phyloP scores from a whole-genome alignment of 2,329 filamentous ascomycete species.

The Cladosporium velox region DNA sequence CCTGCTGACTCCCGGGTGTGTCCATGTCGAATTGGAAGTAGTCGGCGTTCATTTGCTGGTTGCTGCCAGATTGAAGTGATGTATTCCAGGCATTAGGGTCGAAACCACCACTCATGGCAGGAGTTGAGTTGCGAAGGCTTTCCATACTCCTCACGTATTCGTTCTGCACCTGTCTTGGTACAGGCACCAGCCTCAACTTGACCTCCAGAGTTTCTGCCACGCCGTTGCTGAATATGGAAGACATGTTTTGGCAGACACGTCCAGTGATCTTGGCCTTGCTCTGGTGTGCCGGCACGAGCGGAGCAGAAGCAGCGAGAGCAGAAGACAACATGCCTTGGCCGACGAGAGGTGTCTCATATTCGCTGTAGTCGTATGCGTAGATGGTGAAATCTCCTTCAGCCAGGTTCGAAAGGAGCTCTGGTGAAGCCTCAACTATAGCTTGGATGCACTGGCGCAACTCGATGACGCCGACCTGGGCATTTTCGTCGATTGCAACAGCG shows the following conservation, averaged over 20 bases:
- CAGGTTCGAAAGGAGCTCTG: constrained; percentile 75
- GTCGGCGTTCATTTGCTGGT: constrained; percentile 41
- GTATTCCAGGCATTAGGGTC: constrained; percentile 77
- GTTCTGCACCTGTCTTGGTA: constrained; percentile 64
- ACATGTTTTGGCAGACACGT: constrained; percentile 80
- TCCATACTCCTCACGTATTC: constrained; percentile 64
- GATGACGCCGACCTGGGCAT: constrained; percentile 78
- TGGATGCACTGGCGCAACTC: constrained; percentile 85
- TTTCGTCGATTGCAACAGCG: constrained; percentile 77
- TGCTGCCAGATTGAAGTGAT: constrained; percentile 59
- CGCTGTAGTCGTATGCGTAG: constrained; percentile 95
- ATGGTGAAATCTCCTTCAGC: constrained; percentile 83
- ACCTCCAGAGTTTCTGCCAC: constrained; percentile 89
- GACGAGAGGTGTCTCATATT: constrained; percentile 88
- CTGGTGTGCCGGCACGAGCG: constrained; percentile 51
- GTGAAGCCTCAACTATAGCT: constrained; percentile 76
- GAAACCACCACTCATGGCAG: constrained; percentile 59
- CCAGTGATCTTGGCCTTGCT: constrained; percentile 79
- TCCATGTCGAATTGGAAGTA: constrained; percentile 33
- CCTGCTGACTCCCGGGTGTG: constrained; percentile 26
- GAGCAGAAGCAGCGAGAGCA: constrained; percentile 65
- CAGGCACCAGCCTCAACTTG: constrained; percentile 79
- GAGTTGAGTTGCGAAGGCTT: constrained; percentile 60
- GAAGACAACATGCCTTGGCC: constrained; percentile 94
- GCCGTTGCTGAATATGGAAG: constrained; percentile 81